Evolutionary conservation across 805 yeast genomes (phyloP), one percentile per base, ranked within the genome.

Genomic region (Teunomyces panamensis): DNA sequence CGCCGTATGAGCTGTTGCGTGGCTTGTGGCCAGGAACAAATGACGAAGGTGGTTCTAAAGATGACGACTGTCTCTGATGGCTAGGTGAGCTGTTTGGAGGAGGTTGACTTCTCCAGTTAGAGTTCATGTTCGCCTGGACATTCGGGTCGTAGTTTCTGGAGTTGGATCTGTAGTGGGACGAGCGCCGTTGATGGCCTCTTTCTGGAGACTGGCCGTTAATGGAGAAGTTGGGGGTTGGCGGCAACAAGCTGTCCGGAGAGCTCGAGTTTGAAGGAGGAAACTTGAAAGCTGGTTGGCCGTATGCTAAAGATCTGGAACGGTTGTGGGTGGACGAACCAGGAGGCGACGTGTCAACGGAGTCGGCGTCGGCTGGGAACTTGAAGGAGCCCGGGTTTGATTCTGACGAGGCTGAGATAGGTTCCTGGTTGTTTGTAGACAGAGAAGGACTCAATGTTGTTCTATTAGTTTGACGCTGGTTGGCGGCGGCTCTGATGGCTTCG

Each of bases 401-500:
- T 2, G 43, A 20, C n/a, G 43, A 39, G n/a, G 17, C 13, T 10
- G 43, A 39, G 14, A 54, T 4, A 59, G 59, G 16, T 17, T 49
- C 42, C 30, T 48, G 11, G 16, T 50, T 47, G 27, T 54, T 45
- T 4, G 63, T 55, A 4, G 65, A 57, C 9, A 49, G 37, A 8
- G 67, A 49, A 30, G 71, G 69, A 45, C 65, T 61, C 43, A 67
- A 62, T 2, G 74, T 57, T 20, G 64, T 59, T 54, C 68, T 57
- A 53, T 73, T 73, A 32, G 63, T 61, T 50, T 69, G 73, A 64
- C 90, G 78, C 63, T 89, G 94, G 55, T 84, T 84, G 4, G 97
- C 97, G n/a, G 99, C 99, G 5, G 97, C 97, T 56, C 85, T 85
- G 58, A 88, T 90, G 9, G 98, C 98, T 68, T 92, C 99, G 45